These are phyloP conservation scores for Trichoderma gracile DNA, from an alignment of 2,329 filamentous ascomycete species.

Conservation along the genomic window DNA sequence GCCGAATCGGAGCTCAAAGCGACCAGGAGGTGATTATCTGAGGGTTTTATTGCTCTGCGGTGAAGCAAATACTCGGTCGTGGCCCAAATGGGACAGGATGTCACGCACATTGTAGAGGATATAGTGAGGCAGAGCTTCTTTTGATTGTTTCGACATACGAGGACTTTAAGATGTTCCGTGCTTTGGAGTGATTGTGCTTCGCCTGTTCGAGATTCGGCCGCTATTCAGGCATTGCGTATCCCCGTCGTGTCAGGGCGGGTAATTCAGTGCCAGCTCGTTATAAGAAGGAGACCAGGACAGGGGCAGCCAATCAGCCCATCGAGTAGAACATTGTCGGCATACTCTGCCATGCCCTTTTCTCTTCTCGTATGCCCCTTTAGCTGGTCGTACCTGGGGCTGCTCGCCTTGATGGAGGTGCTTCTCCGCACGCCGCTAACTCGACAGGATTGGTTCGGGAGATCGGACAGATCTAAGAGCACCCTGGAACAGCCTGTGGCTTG, in stretches of 20 bases:
- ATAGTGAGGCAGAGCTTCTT: neutral
- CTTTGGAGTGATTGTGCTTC: neutral
- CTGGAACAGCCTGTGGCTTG: conserved; percentile 18
- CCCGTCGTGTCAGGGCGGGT: neutral
- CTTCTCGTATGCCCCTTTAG: neutral
- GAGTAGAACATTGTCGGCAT: neutral
- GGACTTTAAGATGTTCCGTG: no score
- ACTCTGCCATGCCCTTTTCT: neutral
- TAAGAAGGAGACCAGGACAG: no score
- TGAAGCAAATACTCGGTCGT: neutral
- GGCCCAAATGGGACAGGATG: neutral
- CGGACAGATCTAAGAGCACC: conserved; percentile 15
- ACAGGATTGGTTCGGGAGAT: conserved; percentile 22
- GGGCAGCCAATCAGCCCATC: no score
- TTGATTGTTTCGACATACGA: neutral
- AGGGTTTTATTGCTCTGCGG: neutral
- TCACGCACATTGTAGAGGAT: neutral
- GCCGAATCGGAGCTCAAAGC: conserved; percentile 10
- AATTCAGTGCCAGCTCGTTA: no score
- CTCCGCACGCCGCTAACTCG: conserved; percentile 16
- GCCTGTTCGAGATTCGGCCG: no score
- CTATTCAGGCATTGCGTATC: neutral
- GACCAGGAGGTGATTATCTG: neutral
- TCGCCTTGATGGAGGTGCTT: conserved; percentile 2
- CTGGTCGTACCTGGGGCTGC: neutral